Percentiles rank a stretch among this genome's conserved stretches.
Conservation (phyloP, 192 early-diverging fungal species). For the Thamnidium elegans region DNA sequence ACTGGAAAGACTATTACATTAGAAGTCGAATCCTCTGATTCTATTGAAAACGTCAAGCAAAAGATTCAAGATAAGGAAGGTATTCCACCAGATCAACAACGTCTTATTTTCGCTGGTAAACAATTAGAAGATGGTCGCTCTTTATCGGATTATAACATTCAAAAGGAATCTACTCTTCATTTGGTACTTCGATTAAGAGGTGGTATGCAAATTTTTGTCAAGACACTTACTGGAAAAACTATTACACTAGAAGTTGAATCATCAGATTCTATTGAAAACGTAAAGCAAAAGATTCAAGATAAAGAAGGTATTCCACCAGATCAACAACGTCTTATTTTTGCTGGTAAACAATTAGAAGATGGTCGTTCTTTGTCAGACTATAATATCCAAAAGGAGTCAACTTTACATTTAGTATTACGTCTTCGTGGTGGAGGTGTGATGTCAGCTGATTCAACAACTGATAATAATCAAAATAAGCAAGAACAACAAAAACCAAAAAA, state of each 20-base stretch:
- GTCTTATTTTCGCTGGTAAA: slow-evolving; percentile 80
- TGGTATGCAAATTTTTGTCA: slow-evolving; percentile 39
- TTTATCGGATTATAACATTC: slow-evolving; percentile 78
- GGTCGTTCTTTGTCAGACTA: slow-evolving; percentile 59
- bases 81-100: slow-evolving; percentile 82
- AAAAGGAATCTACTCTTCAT: slow-evolving; percentile 71
- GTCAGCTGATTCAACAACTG: background rate
- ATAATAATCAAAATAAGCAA: background rate
- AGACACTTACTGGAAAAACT: slow-evolving; percentile 86
- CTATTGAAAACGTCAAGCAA: slow-evolving; percentile 77
- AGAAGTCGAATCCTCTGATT: slow-evolving; percentile 77
- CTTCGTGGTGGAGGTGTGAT: slow-evolving; percentile 55
- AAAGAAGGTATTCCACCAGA: slow-evolving; percentile 71
- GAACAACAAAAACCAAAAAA: slow-evolving; percentile 4
- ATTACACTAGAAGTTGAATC: slow-evolving; percentile 83
- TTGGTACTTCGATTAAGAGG: slow-evolving; percentile 28
- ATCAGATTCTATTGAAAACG: slow-evolving; percentile 61
- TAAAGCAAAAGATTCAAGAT: slow-evolving; percentile 72
- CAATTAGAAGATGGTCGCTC: slow-evolving; percentile 78
- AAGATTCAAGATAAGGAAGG: slow-evolving; percentile 99
- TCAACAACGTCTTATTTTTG: slow-evolving; percentile 67
- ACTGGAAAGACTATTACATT: slow-evolving; percentile 98
- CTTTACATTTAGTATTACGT: slow-evolving; percentile 56
- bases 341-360: slow-evolving; percentile 69
- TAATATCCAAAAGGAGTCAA: slow-evolving; percentile 63